Conservation (phyloP, 2,329 filamentous ascomycete genomes). For the Cytospora mali region DNA sequence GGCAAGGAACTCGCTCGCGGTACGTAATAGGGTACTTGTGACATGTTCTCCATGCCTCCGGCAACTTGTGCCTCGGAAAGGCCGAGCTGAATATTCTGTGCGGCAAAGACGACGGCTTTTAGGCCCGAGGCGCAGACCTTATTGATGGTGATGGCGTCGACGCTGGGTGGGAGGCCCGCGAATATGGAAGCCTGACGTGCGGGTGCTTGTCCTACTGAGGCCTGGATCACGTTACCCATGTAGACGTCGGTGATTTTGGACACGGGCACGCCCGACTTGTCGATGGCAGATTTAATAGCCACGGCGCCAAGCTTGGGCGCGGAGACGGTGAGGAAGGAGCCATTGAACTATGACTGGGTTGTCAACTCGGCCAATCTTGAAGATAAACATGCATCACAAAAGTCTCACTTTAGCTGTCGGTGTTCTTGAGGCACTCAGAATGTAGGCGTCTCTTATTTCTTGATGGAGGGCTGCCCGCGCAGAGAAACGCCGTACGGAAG, state of each 20-base stretch:
- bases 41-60: conserved; percentile 99
- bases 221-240: conserved; percentile 95
- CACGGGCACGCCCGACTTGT: conserved; percentile 80
- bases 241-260: conserved; percentile 89
- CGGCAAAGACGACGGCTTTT: conserved; percentile 87
- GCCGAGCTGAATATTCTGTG: conserved; percentile 92
- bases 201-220: conserved; percentile 81
- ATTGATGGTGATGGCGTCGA: conserved; percentile 93
- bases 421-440: conserved; percentile 85
- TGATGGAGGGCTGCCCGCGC: conserved; percentile 48
- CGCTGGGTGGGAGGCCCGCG: conserved; percentile 76
- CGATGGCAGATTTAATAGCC: conserved; percentile 88
- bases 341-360: conserved; percentile 77
- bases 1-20: conserved; percentile 80
- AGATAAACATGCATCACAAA: not conserved
- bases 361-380: not conserved
- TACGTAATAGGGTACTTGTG: conserved; percentile 86
- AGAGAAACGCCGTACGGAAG: conserved; percentile 48
- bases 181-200: conserved; percentile 90
- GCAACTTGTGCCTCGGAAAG: conserved; percentile 86
- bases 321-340: conserved; percentile 78
- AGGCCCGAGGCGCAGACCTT: conserved; percentile 97
- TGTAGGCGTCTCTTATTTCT: conserved; percentile 90
- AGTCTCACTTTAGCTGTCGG: conserved; percentile 77
- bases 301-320: conserved; percentile 87